Evolutionary conservation across 768 basidiomycete genomes (phyloP).

Genomic region (Naganishia randhawae): DNA sequence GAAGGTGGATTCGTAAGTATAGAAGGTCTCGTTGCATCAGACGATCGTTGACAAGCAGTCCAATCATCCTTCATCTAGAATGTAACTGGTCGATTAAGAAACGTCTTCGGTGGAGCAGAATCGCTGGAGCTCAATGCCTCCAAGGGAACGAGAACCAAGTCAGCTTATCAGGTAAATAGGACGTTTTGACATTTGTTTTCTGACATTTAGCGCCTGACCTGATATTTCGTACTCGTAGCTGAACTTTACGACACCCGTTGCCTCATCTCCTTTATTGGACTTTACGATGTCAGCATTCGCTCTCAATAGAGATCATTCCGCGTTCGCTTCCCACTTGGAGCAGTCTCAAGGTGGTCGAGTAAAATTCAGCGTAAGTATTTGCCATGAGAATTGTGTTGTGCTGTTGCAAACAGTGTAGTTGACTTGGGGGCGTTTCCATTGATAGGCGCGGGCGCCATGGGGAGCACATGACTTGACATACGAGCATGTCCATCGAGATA

Average conservation of each 20-base stretch:
- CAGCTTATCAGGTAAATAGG: constrained; percentile 72
- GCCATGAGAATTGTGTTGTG: constrained; percentile 47
- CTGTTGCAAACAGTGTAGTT: not conserved
- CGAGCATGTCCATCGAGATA: constrained; percentile 72
- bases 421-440: not conserved
- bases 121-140: constrained; percentile 75
- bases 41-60: not conserved
- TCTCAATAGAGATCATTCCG: constrained; percentile 72
- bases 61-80: constrained; percentile 55
- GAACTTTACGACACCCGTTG: constrained; percentile 50
- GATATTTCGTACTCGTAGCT: constrained; percentile 35
- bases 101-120: constrained; percentile 89
- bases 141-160: constrained; percentile 79
- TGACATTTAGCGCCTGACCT: not conserved
- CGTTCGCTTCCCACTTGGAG: constrained; percentile 58
- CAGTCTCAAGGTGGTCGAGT: constrained; percentile 56
- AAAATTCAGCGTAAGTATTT: constrained; percentile 71
- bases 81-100: constrained; percentile 73
- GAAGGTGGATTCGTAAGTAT: constrained; percentile 84
- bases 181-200: not conserved
- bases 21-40: not conserved
- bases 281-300: constrained; percentile 71
- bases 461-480: constrained; percentile 73
- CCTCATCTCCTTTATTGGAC: constrained; percentile 59
- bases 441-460: constrained; percentile 42